Evolutionary conservation across 73 alveolate species (phyloP).

Genomic region (Paramecium biaurelia): DNA sequence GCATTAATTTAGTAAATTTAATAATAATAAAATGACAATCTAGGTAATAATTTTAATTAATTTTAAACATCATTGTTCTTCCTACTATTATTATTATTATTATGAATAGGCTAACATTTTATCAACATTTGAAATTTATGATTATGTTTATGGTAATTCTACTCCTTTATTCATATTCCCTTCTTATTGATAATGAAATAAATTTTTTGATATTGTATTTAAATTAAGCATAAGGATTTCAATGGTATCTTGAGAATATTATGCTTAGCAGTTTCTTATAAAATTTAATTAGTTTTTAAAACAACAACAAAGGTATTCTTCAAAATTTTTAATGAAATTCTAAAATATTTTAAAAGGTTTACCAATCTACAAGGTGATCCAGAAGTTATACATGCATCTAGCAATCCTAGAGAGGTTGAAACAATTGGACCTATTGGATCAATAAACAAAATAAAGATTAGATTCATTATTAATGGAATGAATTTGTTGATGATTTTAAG

Average conservation of each 20-base stretch:
- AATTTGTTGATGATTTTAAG: not conserved
- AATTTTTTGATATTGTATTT: not conserved
- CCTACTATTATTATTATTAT: not conserved
- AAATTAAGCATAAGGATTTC: not conserved
- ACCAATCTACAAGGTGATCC: slow-evolving; percentile 18
- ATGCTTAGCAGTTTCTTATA: not conserved
- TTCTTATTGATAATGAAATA: not conserved
- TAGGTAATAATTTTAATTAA: not conserved
- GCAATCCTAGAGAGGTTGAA: not conserved
- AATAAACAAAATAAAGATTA: not conserved
- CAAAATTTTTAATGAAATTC: not conserved
- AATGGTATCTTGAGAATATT: not conserved
- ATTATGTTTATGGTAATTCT: not conserved
- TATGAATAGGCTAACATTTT: not conserved
- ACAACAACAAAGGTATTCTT: not conserved
- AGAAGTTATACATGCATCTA: not conserved
- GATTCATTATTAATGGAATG: not conserved
- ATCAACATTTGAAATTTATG: not conserved
- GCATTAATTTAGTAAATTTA: not conserved
- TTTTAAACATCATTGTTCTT: not conserved
- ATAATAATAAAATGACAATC: not conserved
- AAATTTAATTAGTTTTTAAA: not conserved
- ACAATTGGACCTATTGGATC: not conserved
- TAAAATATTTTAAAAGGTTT: not conserved
- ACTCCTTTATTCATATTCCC: not conserved